Conservation (phyloP, 2,329 filamentous ascomycete species). For the Monosporascus cannonballus region DNA sequence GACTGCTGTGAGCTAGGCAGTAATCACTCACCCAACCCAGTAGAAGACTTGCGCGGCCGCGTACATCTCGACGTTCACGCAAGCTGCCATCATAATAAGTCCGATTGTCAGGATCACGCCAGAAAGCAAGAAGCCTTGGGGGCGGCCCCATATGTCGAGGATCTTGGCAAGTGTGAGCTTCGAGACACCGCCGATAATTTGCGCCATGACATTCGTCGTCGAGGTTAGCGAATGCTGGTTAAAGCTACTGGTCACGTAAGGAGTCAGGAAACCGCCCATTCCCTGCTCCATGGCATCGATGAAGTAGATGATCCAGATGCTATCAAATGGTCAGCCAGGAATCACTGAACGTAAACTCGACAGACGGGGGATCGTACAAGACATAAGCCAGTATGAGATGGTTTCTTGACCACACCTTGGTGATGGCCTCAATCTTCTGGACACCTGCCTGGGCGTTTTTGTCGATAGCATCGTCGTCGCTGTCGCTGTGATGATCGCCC, state of each 20-base stretch:
- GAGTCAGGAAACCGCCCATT: conserved; percentile 27
- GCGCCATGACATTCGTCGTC: conserved; percentile 42
- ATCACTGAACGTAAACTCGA: background rate
- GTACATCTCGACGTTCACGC: conserved; percentile 35
- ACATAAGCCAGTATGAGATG: conserved; percentile 37
- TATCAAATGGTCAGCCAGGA: conserved; percentile 16
- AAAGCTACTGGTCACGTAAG: conserved; percentile 40
- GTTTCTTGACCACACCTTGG: conserved; percentile 35
- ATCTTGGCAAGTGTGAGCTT: conserved; percentile 57
- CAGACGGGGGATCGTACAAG: conserved; percentile 28
- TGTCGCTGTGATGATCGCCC: conserved; percentile 4
- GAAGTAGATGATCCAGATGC: conserved; percentile 41
- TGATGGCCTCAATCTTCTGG: conserved; percentile 41
- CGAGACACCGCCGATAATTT: conserved; percentile 46
- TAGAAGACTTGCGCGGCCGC: conserved; percentile 58
- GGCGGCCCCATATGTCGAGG: conserved; percentile 56
- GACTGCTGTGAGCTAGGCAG: background rate
- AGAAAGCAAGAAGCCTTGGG: conserved; percentile 50
- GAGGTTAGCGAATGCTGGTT: conserved; percentile 41
- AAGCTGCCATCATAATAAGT: conserved; percentile 58
- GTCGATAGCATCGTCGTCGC: conserved; percentile 28
- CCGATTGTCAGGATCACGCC: conserved; percentile 38
- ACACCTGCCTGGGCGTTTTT: conserved; percentile 37
- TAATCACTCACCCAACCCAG: conserved; percentile 40
- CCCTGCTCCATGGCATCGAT: conserved; percentile 38